phyloP scores from a whole-genome alignment of 73 alveolate species.

The Tetrahymena malaccensis region DNA sequence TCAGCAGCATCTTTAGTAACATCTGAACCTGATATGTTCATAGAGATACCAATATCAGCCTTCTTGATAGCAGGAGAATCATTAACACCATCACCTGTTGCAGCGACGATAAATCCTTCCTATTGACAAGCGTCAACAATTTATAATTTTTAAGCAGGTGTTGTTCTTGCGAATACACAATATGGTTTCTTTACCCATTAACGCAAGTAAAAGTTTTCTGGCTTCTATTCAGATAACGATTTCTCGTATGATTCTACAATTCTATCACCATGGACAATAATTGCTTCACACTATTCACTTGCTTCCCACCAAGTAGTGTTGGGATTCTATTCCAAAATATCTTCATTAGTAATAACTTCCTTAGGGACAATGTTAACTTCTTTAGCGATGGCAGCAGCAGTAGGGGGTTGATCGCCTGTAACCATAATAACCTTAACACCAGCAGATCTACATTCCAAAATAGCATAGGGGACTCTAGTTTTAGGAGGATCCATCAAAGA shows the following conservation, averaged over 20 bases:
- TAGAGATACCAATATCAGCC: conserved; percentile 90
- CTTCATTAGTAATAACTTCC: conserved; percentile 43
- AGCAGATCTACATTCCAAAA: conserved; percentile 75
- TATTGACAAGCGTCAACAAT: conserved; percentile 86
- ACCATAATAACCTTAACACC: conserved; percentile 96
- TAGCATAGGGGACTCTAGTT: conserved; percentile 66
- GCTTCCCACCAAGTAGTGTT: conserved; percentile 59
- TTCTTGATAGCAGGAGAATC: conserved; percentile 93
- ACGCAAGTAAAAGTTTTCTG: conserved; percentile 56
- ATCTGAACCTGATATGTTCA: conserved; percentile 96
- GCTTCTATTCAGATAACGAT: conserved; percentile 49
- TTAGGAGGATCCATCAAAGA: conserved; percentile 97
- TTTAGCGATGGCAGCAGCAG: conserved; percentile 89
- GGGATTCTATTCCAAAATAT: conserved; percentile 41
- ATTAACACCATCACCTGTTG: conserved; percentile 91
- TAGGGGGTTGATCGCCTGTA: conserved; percentile 89
- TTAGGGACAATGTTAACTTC: conserved; percentile 61
- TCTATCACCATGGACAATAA: conserved; percentile 80
- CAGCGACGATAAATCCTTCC: conserved; percentile 84
- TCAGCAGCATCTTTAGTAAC: conserved; percentile 99
- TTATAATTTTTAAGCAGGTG: conserved; percentile 85
- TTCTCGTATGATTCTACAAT: conserved; percentile 46
- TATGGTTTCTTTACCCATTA: conserved; percentile 79
- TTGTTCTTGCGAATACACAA: conserved; percentile 85
- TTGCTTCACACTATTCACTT: conserved; percentile 46